Conservation (phyloP, 148 eudicot genomes). For the Vaccinium corymbosum region DNA sequence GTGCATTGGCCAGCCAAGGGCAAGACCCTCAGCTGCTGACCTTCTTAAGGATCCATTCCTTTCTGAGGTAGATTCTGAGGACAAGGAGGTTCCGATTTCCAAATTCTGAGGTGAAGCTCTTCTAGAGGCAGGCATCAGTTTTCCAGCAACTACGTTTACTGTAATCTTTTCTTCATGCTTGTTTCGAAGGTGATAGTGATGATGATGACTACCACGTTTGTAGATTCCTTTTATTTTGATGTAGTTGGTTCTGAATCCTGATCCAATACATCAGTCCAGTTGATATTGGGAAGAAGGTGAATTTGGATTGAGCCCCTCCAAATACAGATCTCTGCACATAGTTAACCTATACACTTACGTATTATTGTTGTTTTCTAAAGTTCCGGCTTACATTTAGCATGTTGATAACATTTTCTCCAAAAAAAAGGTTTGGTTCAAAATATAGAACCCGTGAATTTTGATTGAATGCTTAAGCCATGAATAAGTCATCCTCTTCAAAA, state of each 20-base stretch:
- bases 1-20: slow-evolving; percentile 68
- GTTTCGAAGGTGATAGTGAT: not conserved
- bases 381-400: not conserved
- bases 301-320: not conserved
- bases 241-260: not conserved
- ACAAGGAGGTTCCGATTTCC: slow-evolving; percentile 22
- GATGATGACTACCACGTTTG: not conserved
- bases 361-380: not conserved
- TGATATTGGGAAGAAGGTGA: slow-evolving; percentile 1
- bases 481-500: not conserved
- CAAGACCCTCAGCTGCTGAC: slow-evolving; percentile 69
- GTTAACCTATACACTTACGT: not conserved
- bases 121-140: not conserved
- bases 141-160: not conserved
- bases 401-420: not conserved
- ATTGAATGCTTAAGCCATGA: too few relatives aligned
- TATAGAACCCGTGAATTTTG: too few relatives aligned
- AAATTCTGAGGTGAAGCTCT: not conserved
- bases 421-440: not conserved
- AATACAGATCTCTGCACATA: not conserved
- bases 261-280: not conserved
- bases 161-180: not conserved
- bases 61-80: slow-evolving; percentile 37
- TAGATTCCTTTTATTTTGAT: not conserved
- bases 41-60: slow-evolving; percentile 70